phyloP scores from a whole-genome alignment of 495 filamentous ascomycete genomes.

The Penicillium nucicola region DNA sequence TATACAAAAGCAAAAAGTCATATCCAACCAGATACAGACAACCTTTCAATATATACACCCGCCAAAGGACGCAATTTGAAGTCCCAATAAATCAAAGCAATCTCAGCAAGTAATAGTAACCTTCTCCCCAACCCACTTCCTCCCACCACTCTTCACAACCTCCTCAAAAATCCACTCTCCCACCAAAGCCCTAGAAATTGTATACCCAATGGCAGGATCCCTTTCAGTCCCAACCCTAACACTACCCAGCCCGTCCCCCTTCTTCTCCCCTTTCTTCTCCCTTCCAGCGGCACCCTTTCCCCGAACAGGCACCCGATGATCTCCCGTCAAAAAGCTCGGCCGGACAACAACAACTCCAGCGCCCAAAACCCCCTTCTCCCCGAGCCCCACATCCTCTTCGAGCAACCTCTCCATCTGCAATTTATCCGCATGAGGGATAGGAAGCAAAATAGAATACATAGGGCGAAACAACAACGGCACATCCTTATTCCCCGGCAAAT shows the following conservation, averaged over 20 bases:
- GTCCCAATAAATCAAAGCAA: constrained; percentile 14
- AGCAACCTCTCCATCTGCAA: constrained; percentile 32
- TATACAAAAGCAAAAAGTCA: background rate
- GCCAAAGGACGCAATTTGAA: too few species aligned
- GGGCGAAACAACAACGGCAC: constrained; percentile 30
- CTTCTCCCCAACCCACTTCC: constrained; percentile 35
- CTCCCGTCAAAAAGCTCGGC: constrained; percentile 32
- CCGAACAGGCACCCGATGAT: constrained; percentile 12
- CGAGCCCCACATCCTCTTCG: constrained; percentile 1
- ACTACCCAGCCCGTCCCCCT: constrained; percentile 9
- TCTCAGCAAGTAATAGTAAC: constrained; percentile 34
- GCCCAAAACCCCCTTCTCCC: constrained; percentile 16
- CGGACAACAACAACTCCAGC: constrained; percentile 29
- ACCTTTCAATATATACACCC: too few species aligned
- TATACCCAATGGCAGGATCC: constrained; percentile 38
- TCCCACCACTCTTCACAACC: constrained; percentile 28
- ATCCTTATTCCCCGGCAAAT: constrained; percentile 25
- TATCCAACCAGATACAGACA: too few species aligned
- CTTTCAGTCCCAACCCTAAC: constrained; percentile 34
- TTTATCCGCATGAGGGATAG: constrained; percentile 38
- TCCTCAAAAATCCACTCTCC: constrained; percentile 43
- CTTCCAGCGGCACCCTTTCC: background rate
- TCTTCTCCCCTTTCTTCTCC: constrained; percentile 6
- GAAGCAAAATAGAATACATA: constrained; percentile 30
- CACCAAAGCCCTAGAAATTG: constrained; percentile 34